Conservation (phyloP, 2,329 filamentous ascomycete genomes). For the Cytospora piceae region DNA sequence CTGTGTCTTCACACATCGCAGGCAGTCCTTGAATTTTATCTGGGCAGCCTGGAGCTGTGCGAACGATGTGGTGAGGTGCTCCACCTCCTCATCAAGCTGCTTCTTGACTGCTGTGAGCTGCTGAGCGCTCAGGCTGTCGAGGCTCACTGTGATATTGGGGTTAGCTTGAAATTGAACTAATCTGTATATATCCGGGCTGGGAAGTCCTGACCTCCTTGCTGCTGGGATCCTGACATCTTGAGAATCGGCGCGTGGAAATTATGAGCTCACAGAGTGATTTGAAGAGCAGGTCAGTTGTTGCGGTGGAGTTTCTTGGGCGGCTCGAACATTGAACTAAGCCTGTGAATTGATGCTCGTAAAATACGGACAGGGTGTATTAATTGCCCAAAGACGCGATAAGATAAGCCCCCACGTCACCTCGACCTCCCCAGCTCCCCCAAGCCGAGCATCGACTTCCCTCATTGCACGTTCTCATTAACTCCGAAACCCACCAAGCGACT, state of each 20-base stretch:
- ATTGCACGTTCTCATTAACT: not conserved
- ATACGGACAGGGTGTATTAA: slow-evolving; percentile 4
- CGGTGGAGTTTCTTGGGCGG: not conserved
- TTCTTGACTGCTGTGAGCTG: slow-evolving; percentile 93
- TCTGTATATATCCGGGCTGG: not conserved
- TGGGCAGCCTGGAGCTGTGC: slow-evolving; percentile 88
- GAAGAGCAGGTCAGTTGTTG: not conserved
- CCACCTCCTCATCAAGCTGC: slow-evolving; percentile 93
- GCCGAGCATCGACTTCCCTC: not conserved
- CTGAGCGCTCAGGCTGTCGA: slow-evolving; percentile 78
- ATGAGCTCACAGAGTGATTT: not conserved
- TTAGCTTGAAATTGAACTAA: not conserved
- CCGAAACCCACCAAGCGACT: not conserved
- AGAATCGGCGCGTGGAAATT: slow-evolving; percentile 15
- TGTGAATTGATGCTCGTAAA: slow-evolving; percentile 4
- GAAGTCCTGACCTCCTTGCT: slow-evolving; percentile 25
- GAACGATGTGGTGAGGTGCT: slow-evolving; percentile 90
- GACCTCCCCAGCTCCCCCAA: not conserved
- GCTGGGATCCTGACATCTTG: slow-evolving; percentile 30
- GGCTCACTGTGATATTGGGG: slow-evolving; percentile 50
- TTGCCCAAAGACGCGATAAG: slow-evolving; percentile 15
- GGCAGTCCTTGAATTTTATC: slow-evolving; percentile 88
- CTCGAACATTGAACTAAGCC: not conserved
- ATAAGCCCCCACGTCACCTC: slow-evolving; percentile 24
- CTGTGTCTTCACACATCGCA: slow-evolving; percentile 68